phyloP scores from a whole-genome alignment of 208 protist species.

The Balamuthia mandrillaris region DNA sequence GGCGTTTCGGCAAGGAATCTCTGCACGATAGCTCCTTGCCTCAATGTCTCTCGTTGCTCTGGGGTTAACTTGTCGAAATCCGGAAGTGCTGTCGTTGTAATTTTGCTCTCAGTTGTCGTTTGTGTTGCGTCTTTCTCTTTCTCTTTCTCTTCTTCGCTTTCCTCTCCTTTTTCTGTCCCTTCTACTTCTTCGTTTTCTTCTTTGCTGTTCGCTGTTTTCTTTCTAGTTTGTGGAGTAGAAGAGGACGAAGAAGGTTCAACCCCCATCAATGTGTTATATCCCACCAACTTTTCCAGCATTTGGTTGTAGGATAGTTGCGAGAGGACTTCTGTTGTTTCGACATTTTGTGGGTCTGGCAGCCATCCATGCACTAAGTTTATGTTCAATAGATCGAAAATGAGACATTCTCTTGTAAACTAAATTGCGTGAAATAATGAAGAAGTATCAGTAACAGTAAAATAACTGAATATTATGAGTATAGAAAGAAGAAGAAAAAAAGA shows the following conservation, averaged over 20 bases:
- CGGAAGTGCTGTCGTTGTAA: background rate
- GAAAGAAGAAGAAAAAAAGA: background rate
- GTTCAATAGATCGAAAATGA: slow-evolving; percentile 13
- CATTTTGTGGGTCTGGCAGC: slow-evolving; percentile 6
- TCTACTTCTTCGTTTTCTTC: no score
- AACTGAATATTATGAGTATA: background rate
- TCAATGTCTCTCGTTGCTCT: background rate
- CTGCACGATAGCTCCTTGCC: background rate
- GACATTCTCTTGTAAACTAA: slow-evolving; percentile 8
- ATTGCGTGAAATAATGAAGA: no score
- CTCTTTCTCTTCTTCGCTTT: background rate
- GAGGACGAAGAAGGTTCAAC: no score
- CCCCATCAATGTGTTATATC: background rate
- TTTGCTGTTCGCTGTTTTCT: no score
- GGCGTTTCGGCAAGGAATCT: background rate
- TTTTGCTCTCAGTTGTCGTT: background rate
- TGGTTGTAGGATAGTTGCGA: slow-evolving; percentile 1
- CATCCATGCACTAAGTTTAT: slow-evolving; percentile 25
- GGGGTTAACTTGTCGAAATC: background rate
- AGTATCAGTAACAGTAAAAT: no score
- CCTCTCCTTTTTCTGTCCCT: background rate
- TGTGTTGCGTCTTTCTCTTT: background rate
- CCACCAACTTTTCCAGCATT: background rate
- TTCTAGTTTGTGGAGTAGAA: no score
- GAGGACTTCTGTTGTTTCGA: background rate